Base-by-base conservation (phyloP, 2,329 filamentous ascomycete genomes). In the Sporothrix luriei region DNA sequence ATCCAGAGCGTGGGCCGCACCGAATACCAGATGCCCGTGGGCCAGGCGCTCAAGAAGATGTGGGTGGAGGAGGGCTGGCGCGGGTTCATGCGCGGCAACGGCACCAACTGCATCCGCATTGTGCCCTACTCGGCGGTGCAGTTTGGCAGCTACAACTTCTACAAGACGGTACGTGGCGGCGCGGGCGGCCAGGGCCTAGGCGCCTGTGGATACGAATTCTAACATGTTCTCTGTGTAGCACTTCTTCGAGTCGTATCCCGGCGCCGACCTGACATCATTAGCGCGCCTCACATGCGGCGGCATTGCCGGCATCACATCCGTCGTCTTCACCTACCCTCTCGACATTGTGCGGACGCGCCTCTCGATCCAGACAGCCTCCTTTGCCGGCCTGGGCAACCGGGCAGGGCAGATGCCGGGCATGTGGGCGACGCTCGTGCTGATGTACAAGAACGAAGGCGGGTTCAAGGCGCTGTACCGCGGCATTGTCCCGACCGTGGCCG, bases 61-160 rank as follows among this genome's bases (percentile, higher is more conserved):
- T 97, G 94, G 90, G 89, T 85, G 75, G 95, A 99, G 78, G 95
- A 99, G 80, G 95, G 95, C 68, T 98, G 94, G 93, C 89, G 89
- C 79, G 95, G 95, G 0, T 97, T 98, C 80, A 97, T 99, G 94
- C 89, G 93, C 74, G 95, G 95, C 67, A 99, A 99, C 78, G 95
- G 95, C 73, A 97, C 94, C 72, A 99, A 99, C 80, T 99, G 95
- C 84, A 92, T 99, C 76, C 92, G 95, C 72, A 99, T 99, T 74
- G 93, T 99, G 67, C 95, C 95, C 4, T 99, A 99, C 80, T 98
- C 94, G 65, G 95, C 95, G 13, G 95, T 98, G 52, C 95, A 99
- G 78, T 99, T 99, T 80, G 94, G 94, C 75, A 96, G 93, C 78
- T 99, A 98, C 83, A 98, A 97, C 78, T 88, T 98, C 74, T 99